Conservation (phyloP, 345 rosid species). For the Citrus inodora region DNA sequence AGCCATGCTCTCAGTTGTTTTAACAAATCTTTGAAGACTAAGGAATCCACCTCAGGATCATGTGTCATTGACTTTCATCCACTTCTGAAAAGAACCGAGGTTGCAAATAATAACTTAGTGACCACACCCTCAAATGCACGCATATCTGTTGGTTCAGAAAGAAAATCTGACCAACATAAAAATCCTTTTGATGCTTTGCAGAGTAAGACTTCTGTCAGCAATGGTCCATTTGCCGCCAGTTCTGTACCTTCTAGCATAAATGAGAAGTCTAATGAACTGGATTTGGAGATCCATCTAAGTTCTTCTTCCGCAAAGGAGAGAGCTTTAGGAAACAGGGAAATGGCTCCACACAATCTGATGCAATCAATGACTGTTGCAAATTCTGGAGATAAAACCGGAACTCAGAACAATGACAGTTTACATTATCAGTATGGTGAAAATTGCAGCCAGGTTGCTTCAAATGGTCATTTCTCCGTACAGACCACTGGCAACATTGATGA, state of each 20-base stretch:
- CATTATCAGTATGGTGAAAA: slow-evolving; percentile 16
- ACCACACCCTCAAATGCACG: slow-evolving; percentile 26
- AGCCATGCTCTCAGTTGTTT: slow-evolving; percentile 32
- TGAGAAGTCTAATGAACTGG: slow-evolving; percentile 50
- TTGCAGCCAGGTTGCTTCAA: slow-evolving; percentile 27
- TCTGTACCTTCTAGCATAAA: slow-evolving; percentile 25
- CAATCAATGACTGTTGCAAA: slow-evolving; percentile 4
- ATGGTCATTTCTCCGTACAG: slow-evolving; percentile 24
- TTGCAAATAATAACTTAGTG: slow-evolving; percentile 26
- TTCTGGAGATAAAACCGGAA: slow-evolving; percentile 24
- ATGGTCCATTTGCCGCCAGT: slow-evolving; percentile 24
- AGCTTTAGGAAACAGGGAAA: slow-evolving; percentile 27
- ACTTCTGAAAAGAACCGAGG: slow-evolving; percentile 65
- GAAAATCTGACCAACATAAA: slow-evolving; percentile 33
- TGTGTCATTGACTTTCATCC: slow-evolving; percentile 81
- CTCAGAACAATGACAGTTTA: slow-evolving; percentile 20
- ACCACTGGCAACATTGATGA: slow-evolving; percentile 38
- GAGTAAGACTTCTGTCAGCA: slow-evolving; percentile 26
- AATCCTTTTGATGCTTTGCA: slow-evolving; percentile 33
- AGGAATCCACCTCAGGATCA: slow-evolving; percentile 39
- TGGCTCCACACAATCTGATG: slow-evolving; percentile 24
- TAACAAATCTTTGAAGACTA: slow-evolving; percentile 35
- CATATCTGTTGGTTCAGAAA: slow-evolving; percentile 29
- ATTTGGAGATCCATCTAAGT: slow-evolving; percentile 75
- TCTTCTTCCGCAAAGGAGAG: slow-evolving; percentile 44